Percentiles rank a stretch among this genome's conserved stretches.
These are phyloP conservation scores for Neospermospora avenae DNA, from an alignment of 2,329 filamentous ascomycete genomes.

Conservation along the genomic window DNA sequence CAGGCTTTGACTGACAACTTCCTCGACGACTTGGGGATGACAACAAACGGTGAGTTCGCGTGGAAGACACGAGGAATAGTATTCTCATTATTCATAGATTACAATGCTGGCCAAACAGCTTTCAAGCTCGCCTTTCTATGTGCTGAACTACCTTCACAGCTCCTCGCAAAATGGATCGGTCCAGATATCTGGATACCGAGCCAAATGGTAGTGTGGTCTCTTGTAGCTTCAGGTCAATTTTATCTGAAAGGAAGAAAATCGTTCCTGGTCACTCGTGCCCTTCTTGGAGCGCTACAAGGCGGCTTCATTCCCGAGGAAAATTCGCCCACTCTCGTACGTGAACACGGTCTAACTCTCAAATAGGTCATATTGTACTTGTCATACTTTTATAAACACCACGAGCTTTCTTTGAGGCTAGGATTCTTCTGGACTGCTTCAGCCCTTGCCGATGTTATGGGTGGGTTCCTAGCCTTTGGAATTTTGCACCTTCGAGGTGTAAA, in stretches of 20 bases:
- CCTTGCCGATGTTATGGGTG: constrained; percentile 47
- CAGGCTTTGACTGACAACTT: constrained; percentile 56
- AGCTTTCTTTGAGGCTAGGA: constrained; percentile 61
- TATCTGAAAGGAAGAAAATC: constrained; percentile 37
- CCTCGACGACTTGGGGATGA: constrained; percentile 49
- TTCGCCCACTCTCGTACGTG: constrained; percentile 35
- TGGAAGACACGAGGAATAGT: neutral
- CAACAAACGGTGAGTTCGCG: constrained; percentile 39
- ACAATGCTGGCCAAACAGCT: constrained; percentile 45
- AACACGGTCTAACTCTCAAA: neutral
- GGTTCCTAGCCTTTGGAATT: constrained; percentile 55
- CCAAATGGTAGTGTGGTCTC: constrained; percentile 51
- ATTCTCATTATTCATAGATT: constrained; percentile 33
- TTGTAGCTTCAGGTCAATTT: constrained; percentile 50
- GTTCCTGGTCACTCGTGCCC: constrained; percentile 32
- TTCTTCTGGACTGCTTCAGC: constrained; percentile 64
- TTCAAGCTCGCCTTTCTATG: constrained; percentile 39
- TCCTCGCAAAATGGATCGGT: constrained; percentile 45
- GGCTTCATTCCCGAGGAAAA: constrained; percentile 58
- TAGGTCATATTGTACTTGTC: constrained; percentile 57
- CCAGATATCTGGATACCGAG: constrained; percentile 51
- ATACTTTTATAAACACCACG: constrained; percentile 67
- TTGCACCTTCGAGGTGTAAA: constrained; percentile 51
- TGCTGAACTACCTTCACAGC: constrained; percentile 58
- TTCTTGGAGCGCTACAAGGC: constrained; percentile 31